Evolutionary conservation across 2,329 filamentous ascomycete genomes (phyloP).

Genomic region (Alternaria consortialis): DNA sequence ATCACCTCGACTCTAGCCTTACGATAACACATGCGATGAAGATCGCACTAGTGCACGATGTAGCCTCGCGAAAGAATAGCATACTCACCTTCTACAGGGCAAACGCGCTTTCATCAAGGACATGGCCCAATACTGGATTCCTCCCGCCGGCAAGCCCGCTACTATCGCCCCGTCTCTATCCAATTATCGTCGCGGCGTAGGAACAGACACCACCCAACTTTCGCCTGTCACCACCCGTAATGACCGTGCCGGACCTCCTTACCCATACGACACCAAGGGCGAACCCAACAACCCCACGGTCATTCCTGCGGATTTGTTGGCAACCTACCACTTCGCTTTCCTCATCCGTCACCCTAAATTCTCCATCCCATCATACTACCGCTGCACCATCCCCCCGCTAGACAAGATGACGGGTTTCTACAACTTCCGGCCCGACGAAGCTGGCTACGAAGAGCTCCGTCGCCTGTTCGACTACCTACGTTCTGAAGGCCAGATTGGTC

Average conservation of each 20-base stretch:
- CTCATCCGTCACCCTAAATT: constrained; percentile 94
- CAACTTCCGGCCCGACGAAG: constrained; percentile 86
- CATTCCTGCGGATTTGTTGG: constrained; percentile 76
- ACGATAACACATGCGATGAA: not conserved
- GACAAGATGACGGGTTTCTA: constrained; percentile 83
- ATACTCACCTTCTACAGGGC: constrained; percentile 63
- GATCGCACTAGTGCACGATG: not conserved
- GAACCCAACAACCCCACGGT: constrained; percentile 85
- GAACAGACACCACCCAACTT: constrained; percentile 56
- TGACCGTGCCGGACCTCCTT: constrained; percentile 54
- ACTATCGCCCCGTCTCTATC: constrained; percentile 80
- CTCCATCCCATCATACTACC: constrained; percentile 92
- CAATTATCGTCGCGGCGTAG: constrained; percentile 67
- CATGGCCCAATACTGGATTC: constrained; percentile 90
- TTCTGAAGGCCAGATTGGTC: constrained; percentile 73
- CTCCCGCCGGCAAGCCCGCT: constrained; percentile 73
- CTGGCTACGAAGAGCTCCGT: constrained; percentile 88
- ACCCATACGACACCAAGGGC: constrained; percentile 65
- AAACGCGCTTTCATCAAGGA: constrained; percentile 98
- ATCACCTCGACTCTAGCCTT: not conserved
- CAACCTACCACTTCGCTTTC: constrained; percentile 92
- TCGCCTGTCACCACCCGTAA: constrained; percentile 45
- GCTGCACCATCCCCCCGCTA: constrained; percentile 90
- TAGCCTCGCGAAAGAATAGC: not conserved
- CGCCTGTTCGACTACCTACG: constrained; percentile 86